phyloP scores from a whole-genome alignment of 495 filamentous ascomycete genomes.

The Geoglossum glabrum region DNA sequence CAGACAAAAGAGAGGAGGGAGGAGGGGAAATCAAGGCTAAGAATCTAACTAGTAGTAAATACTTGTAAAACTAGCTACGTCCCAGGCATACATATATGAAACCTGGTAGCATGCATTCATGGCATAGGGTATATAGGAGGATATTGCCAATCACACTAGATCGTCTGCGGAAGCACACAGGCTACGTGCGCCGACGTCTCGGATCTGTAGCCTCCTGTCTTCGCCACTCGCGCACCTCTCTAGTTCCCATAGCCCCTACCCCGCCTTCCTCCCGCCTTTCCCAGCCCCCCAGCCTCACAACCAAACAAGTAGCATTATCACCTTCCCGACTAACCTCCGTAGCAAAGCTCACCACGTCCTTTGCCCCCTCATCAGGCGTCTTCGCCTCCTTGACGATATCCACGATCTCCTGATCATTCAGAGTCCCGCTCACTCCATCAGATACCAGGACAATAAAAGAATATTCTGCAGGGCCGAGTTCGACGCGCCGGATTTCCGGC shows the following conservation, averaged over 20 bases:
- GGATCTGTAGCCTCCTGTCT: constrained; percentile 70
- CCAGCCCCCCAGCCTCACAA: constrained; percentile 84
- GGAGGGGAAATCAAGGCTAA: constrained; percentile 40
- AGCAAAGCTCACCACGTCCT: constrained; percentile 63
- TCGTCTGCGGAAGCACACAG: not conserved
- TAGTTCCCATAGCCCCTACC: constrained; percentile 70
- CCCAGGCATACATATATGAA: not conserved
- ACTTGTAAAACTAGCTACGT: not conserved
- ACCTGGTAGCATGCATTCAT: not conserved
- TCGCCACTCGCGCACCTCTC: constrained; percentile 72
- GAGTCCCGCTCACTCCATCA: constrained; percentile 67
- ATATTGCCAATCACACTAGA: not conserved
- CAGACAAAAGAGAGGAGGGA: constrained; percentile 64
- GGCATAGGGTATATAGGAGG: not conserved
- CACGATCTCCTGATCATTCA: constrained; percentile 83
- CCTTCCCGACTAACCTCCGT: constrained; percentile 65
- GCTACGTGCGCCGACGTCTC: constrained; percentile 40
- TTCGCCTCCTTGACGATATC: constrained; percentile 84
- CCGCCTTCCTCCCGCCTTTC: constrained; percentile 80
- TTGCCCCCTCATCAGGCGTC: constrained; percentile 71
- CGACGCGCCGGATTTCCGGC: constrained; percentile 57
- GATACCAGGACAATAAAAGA: constrained; percentile 71
- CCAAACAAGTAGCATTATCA: constrained; percentile 91
- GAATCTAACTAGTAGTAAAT: no score
- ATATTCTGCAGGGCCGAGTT: constrained; percentile 63